Evolutionary conservation across 495 filamentous ascomycete species (phyloP), one percentile per base, ranked within the genome.

Genomic region (Filosporella fistucella): DNA sequence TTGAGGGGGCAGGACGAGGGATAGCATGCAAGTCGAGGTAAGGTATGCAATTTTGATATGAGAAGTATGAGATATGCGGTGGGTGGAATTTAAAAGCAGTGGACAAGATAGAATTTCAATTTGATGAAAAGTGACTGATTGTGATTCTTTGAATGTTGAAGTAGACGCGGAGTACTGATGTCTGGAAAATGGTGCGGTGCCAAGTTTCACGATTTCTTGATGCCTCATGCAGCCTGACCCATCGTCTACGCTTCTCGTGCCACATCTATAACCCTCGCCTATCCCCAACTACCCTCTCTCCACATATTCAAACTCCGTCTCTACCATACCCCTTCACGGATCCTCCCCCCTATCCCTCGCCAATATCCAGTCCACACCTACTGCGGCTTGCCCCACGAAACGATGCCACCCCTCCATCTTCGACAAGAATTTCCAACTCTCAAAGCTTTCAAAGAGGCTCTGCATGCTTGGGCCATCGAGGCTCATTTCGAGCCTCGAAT

Each of bases 381-480:
- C n/a, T n/a, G n/a, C n/a, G n/a, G n/a, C n/a, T n/a, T n/a, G n/a
- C n/a, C n/a, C n/a, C n/a, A n/a, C n/a, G 35, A 21, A 16, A 38
- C 35, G 4, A 68, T 68, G 65, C 58, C 62, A 30, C 63, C 63
- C 3, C 60, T 68, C 9, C 49, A 57, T 3, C 53, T 60, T 23
- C 58, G 58, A 34, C 64, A 68, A 44, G 60, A 61, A 28, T 68
- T 68, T 44, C 53, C 64, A 2, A 58, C 53, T 11, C 56, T 68
- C 3, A 47, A 58, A 30, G 62, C 55, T 22, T 68, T 68, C 52
- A 68, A 68, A 38, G 58, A 66, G 35, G 65, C 65, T 0, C 61
- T 68, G 13, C 63, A 63, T 40, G 52, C 59, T 11, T 68, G 65
- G 65, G 65, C 65, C 35, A 67, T 68, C 42, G 65, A 68, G 47